Evolutionary conservation across 495 filamentous ascomycete species (phyloP).

Genomic region (Cercophora sp.): DNA sequence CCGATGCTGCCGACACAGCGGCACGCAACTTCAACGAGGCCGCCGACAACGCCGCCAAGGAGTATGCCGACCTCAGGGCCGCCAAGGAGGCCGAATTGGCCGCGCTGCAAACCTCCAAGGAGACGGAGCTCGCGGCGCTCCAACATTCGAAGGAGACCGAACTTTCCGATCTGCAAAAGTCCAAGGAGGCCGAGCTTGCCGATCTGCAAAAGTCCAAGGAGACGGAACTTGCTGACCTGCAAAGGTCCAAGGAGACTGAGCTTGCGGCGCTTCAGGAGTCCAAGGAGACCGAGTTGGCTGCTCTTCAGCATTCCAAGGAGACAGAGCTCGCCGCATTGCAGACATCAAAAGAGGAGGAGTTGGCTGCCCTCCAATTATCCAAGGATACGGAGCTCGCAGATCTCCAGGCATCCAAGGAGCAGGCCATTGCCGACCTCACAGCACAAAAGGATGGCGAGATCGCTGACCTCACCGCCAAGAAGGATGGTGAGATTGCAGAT

Average conservation of each 20-base stretch:
- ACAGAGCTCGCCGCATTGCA: background rate
- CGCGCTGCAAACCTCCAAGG: conserved; percentile 2
- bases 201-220: conserved; percentile 11
- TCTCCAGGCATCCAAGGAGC: background rate
- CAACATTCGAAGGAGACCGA: conserved; percentile 1
- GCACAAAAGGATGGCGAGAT: background rate
- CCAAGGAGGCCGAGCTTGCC: conserved; percentile 8
- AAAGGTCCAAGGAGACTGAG: conserved; percentile 1
- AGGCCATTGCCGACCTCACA: conserved; percentile 6
- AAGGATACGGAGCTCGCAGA: conserved; percentile 10
- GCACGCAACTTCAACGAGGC: conserved; percentile 10
- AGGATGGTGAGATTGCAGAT: conserved; percentile 9
- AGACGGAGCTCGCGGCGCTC: conserved; percentile 10
- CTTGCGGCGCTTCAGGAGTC: background rate
- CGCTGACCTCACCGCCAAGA: background rate
- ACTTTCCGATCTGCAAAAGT: background rate
- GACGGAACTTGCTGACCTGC: background rate
- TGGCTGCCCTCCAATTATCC: conserved; percentile 2
- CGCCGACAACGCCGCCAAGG: conserved; percentile 8
- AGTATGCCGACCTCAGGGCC: conserved; percentile 7
- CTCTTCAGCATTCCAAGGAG: background rate
- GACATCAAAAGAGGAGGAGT: background rate
- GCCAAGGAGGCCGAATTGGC: conserved; percentile 11
- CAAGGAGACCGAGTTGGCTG: background rate
- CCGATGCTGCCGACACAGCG: conserved; percentile 16